Evolutionary conservation across 2,329 filamentous ascomycete genomes (phyloP).

Genomic region (Clarireedia monteithiana): DNA sequence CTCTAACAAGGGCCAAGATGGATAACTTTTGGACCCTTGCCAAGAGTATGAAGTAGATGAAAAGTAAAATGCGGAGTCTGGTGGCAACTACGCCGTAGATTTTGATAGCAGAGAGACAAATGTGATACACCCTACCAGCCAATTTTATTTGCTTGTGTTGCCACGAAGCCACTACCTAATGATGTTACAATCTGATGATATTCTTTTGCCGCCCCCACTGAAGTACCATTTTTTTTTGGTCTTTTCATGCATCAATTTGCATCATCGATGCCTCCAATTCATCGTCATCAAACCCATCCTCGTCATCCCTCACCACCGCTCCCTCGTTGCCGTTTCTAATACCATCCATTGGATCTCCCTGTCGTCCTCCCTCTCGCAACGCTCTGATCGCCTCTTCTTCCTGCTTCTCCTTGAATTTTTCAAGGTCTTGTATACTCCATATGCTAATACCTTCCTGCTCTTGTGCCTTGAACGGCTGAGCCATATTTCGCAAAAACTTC

Average conservation of each 20-base stretch:
- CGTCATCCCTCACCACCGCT: conserved; percentile 18
- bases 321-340: conserved; percentile 16
- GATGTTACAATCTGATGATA: conserved; percentile 4
- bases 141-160: background rate
- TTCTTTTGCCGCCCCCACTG: background rate
- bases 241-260: conserved; percentile 19
- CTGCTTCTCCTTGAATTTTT: conserved; percentile 67
- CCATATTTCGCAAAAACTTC: conserved; percentile 85
- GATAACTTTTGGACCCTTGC: conserved; percentile 93
- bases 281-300: conserved; percentile 28
- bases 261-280: conserved; percentile 47
- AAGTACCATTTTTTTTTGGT: background rate
- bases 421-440: conserved; percentile 76
- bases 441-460: conserved; percentile 91
- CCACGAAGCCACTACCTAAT: background rate
- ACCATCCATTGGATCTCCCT: conserved; percentile 10
- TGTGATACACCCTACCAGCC: conserved; percentile 1
- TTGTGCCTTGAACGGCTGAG: conserved; percentile 73
- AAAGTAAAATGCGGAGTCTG: background rate
- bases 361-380: conserved; percentile 37
- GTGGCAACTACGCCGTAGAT: background rate
- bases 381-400: conserved; percentile 61
- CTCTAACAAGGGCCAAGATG: conserved; percentile 73
- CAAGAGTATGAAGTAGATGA: conserved; percentile 47
- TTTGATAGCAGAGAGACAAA: background rate